phyloP scores from a whole-genome alignment of 768 basidiomycete species.

The Xerocomus potaroensis region DNA sequence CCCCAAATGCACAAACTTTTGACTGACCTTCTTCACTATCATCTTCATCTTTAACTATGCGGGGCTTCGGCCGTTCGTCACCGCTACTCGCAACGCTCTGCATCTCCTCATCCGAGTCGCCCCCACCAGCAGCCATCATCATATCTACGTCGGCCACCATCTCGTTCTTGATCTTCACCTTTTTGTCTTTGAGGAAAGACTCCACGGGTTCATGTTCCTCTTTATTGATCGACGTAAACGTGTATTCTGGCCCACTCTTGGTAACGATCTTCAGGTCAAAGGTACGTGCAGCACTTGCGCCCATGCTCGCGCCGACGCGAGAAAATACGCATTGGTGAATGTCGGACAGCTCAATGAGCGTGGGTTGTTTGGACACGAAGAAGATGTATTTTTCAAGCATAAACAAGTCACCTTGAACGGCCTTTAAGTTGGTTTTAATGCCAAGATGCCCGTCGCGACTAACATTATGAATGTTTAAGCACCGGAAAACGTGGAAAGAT shows the following conservation, averaged over 20 bases:
- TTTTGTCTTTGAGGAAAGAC: slow-evolving; percentile 83
- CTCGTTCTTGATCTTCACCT: slow-evolving; percentile 92
- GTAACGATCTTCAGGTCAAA: slow-evolving; percentile 91
- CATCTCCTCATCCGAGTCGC: slow-evolving; percentile 79
- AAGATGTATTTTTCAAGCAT: slow-evolving; percentile 97
- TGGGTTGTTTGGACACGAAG: slow-evolving; percentile 95
- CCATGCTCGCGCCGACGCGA: slow-evolving; percentile 83
- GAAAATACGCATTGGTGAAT: slow-evolving; percentile 91
- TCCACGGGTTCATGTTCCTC: slow-evolving; percentile 90
- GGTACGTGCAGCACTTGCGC: slow-evolving; percentile 79
- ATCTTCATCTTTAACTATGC: slow-evolving; percentile 53
- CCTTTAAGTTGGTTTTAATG: slow-evolving; percentile 98
- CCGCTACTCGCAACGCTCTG: slow-evolving; percentile 74
- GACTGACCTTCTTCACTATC: slow-evolving; percentile 68
- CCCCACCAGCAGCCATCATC: slow-evolving; percentile 59
- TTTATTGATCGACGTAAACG: slow-evolving; percentile 92
- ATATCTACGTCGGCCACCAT: slow-evolving; percentile 86
- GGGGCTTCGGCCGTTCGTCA: slow-evolving; percentile 51
- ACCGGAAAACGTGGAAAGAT: background rate
- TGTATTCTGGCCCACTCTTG: slow-evolving; percentile 79
- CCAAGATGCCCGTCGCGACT: slow-evolving; percentile 89
- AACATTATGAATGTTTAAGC: slow-evolving; percentile 1
- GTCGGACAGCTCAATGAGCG: slow-evolving; percentile 84
- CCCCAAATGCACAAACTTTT: background rate
- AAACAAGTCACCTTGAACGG: slow-evolving; percentile 94